Conservation (phyloP, 345 rosid genomes). For the Hypericum perforatum region DNA sequence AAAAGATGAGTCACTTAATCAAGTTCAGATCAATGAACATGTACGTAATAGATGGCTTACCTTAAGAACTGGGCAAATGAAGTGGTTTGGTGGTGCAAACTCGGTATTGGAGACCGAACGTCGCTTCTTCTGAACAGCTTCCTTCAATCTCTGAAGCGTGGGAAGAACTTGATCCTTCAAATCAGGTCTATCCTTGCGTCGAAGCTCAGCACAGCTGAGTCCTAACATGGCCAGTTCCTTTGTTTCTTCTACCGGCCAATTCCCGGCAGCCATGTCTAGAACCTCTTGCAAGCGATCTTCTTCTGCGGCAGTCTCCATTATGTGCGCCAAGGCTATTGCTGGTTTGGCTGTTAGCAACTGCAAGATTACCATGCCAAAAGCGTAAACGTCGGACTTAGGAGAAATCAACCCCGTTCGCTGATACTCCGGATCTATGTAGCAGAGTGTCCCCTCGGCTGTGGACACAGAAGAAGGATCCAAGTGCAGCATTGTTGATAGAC, state of each 20-base stretch:
- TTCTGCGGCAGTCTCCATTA: not conserved
- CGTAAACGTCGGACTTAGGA: not conserved
- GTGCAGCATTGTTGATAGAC: too few relatives aligned
- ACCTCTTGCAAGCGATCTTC: not conserved
- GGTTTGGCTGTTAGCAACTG: not conserved
- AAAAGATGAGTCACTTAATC: too few relatives aligned
- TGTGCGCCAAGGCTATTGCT: not conserved
- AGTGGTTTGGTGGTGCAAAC: slow-evolving; percentile 44
- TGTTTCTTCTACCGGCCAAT: not conserved
- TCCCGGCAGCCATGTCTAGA: not conserved
- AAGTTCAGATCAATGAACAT: too few relatives aligned
- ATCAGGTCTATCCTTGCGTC: too few relatives aligned
- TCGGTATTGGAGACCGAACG: slow-evolving; percentile 8
- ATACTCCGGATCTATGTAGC: too few relatives aligned
- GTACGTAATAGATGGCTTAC: slow-evolving; percentile 31
- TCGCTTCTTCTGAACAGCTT: not conserved
- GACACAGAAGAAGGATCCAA: not conserved
- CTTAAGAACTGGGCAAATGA: slow-evolving; percentile 72
- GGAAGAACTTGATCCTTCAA: not conserved
- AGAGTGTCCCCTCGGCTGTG: not conserved
- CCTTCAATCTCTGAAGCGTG: not conserved
- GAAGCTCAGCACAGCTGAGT: not conserved
- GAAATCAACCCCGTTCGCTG: not conserved
- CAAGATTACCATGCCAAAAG: not conserved
- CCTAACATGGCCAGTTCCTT: not conserved